phyloP scores from a whole-genome alignment of 208 protist species.

The Trypanosoma caninum region DNA sequence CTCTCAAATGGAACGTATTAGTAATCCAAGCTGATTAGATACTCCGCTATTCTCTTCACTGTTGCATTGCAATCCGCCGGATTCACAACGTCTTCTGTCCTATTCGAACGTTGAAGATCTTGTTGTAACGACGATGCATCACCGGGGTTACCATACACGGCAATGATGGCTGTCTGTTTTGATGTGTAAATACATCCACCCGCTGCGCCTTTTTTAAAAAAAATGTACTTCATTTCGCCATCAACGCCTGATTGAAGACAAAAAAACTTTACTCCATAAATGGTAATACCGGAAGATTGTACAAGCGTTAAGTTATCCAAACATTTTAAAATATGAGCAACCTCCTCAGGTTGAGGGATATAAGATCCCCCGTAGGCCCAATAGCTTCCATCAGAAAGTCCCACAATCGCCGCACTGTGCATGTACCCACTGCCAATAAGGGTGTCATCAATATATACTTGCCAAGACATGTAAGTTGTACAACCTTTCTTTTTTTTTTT shows the following conservation, averaged over 20 bases:
- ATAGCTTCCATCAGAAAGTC: conserved; percentile 80
- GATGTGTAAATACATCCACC: conserved; percentile 85
- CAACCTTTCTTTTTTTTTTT: conserved; percentile 26
- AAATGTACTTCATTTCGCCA: conserved; percentile 75
- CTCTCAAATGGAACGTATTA: conserved; percentile 16
- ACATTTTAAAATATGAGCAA: conserved; percentile 74
- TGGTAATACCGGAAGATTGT: conserved; percentile 69
- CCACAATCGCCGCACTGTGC: conserved; percentile 85
- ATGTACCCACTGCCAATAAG: conserved; percentile 84
- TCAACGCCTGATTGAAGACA: conserved; percentile 72
- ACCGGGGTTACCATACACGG: conserved; percentile 78
- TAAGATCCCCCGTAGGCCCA: conserved; percentile 86
- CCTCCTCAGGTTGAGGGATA: conserved; percentile 83
- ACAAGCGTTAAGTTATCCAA: conserved; percentile 56
- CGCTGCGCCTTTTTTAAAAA: conserved; percentile 86
- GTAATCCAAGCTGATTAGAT: conserved; percentile 84
- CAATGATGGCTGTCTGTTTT: conserved; percentile 79
- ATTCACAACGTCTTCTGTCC: conserved; percentile 56
- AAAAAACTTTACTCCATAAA: conserved; percentile 86
- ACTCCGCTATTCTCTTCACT: conserved; percentile 85
- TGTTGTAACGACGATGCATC: conserved; percentile 52
- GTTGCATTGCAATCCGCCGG: conserved; percentile 82
- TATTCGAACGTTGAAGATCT: conserved; percentile 39
- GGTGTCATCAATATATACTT: conserved; percentile 84
- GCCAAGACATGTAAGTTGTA: conserved; percentile 77